Base-by-base conservation (phyloP, 2,329 filamentous ascomycete genomes). In the Arthrobotrys musiformis region DNA sequence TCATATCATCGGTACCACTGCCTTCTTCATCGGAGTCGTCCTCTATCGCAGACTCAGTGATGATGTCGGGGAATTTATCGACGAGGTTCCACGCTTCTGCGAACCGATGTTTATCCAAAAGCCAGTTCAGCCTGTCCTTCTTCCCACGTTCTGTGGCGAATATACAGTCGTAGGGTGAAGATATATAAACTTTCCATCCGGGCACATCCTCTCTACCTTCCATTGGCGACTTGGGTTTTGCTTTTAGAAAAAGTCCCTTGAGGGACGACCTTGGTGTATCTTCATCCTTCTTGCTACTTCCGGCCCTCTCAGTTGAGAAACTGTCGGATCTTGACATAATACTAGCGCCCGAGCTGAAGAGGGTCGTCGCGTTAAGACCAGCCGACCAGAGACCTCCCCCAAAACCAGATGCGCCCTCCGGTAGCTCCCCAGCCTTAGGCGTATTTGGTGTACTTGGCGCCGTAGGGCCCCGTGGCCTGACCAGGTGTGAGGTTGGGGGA, bases 131-230 rank as follows among this genome's bases (percentile, higher is more conserved):
- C 81, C 97, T 93, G 83, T 99, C 95, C 2, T 89, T 86, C 15
- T 97, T 86, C 81, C 97, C 94, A 80, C 95, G 88, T 82, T 94
- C 94, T 1, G 95, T 93, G 0, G 93, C 93, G 67, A 97, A 85
- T n/a, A 98, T 91, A 81, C 94, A 98, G 83, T 99, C 95, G 82
- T 96, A 99, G 0, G 95, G 95, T 81, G 93, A 97, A 81, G 97
- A 93, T 44, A 99, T 93, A 82, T 97, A 97, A 15, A 99, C 92
- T 81, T 98, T 92, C 79, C 90, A 86, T 5, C 90, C 90, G 40
- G 87, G 85, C 8, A 87, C 79, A 58, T 81, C 79, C 24, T 80
- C 80, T 3, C 80, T 79, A 64, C 80, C 81, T 35, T 72, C 69
- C 74, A 78, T 78, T n/a, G 62, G 68, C 4, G 74, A 78, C 85